phyloP scores from a whole-genome alignment of 768 basidiomycete species.

The Boletellus emodensis region DNA sequence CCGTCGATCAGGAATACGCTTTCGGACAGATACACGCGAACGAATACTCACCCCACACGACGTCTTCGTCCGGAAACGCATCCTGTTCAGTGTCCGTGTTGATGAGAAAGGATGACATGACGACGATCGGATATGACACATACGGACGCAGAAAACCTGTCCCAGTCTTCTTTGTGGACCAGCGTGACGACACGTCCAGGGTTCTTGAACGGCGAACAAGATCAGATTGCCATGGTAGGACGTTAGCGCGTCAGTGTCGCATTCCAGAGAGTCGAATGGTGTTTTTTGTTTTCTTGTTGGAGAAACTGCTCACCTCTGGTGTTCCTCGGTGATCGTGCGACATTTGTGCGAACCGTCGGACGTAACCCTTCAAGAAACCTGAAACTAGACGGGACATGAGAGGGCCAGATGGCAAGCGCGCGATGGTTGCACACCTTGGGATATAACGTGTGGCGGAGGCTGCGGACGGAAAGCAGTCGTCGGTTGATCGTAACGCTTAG shows the following conservation, averaged over 20 bases:
- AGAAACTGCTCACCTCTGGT: conserved; percentile 52
- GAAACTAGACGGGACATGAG: conserved; percentile 41
- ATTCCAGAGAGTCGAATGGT: no score
- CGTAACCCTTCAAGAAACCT: conserved; percentile 88
- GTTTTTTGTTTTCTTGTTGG: no score
- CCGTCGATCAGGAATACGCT: background rate
- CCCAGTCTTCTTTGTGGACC: conserved; percentile 87
- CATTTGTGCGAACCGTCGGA: conserved; percentile 84
- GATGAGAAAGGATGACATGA: background rate
- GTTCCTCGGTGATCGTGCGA: conserved; percentile 94
- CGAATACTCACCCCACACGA: conserved; percentile 59
- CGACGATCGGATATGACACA: conserved; percentile 13
- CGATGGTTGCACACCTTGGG: conserved; percentile 45
- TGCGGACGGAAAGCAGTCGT: conserved; percentile 24
- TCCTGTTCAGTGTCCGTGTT: conserved; percentile 18
- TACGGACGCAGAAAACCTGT: conserved; percentile 64
- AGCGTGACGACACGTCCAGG: conserved; percentile 91
- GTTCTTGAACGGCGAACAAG: conserved; percentile 37
- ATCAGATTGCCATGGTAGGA: background rate
- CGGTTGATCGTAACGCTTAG: no score
- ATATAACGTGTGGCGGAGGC: conserved; percentile 79
- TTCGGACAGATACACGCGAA: no score
- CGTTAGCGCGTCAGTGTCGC: background rate
- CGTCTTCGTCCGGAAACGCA: conserved; percentile 30
- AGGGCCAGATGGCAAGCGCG: background rate